Conservation (phyloP, 2,329 filamentous ascomycete genomes). For the Botrytis cinerea region DNA sequence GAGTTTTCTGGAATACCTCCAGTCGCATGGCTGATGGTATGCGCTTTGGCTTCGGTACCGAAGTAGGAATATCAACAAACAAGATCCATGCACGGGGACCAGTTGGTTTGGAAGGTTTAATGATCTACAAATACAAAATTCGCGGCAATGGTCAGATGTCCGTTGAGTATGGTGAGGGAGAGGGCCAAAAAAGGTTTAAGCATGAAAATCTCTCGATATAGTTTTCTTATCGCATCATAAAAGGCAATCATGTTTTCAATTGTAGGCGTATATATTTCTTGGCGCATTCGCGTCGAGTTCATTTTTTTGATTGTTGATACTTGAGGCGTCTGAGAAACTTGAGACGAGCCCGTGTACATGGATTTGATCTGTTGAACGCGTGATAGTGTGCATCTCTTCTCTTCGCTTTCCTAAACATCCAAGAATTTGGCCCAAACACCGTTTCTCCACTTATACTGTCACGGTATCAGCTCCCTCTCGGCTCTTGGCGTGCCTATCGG, state of each 20-base stretch:
- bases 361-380: not conserved
- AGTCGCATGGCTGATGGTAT: slow-evolving; percentile 95
- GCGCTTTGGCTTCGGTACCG: slow-evolving; percentile 95
- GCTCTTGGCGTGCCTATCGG: not conserved
- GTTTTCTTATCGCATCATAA: slow-evolving; percentile 2
- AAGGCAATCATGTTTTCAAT: not conserved
- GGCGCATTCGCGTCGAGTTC: not conserved
- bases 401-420: not conserved
- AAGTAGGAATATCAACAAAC: slow-evolving; percentile 98
- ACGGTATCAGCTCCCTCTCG: not conserved
- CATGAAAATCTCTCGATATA: slow-evolving; percentile 52
- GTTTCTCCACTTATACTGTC: slow-evolving; percentile 21
- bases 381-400: slow-evolving; percentile 8
- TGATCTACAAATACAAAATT: slow-evolving; percentile 96
- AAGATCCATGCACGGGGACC: slow-evolving; percentile 95
- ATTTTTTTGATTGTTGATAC: slow-evolving; percentile 7
- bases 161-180: slow-evolving; percentile 68
- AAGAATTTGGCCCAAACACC: slow-evolving; percentile 15
- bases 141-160: slow-evolving; percentile 82
- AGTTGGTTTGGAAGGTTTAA: slow-evolving; percentile 89
- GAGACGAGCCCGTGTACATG: slow-evolving; percentile 9
- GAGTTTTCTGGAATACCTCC: slow-evolving; percentile 96
- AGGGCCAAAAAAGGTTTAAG: slow-evolving; percentile 59
- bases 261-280: slow-evolving; percentile 7
- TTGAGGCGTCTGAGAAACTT: slow-evolving; percentile 18